Conservation (phyloP, 306 rosid genomes). For the Abrus precatorius region DNA sequence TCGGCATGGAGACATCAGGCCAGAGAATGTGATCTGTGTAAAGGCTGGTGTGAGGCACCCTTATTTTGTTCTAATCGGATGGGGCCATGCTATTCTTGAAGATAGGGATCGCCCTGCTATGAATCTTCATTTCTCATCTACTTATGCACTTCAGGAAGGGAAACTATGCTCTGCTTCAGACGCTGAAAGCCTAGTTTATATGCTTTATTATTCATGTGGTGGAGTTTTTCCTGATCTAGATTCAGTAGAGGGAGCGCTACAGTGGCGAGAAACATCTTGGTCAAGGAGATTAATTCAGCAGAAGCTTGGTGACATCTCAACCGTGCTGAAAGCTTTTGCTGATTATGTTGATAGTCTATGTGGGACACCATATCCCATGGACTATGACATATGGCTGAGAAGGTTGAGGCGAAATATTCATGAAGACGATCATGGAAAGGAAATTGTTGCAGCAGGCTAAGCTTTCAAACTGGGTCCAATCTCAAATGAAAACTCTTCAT, state of each 20-base stretch:
- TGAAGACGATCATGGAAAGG: constrained; percentile 89
- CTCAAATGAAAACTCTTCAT: constrained; percentile 43
- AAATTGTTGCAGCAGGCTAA: constrained; percentile 71
- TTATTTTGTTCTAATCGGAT: constrained; percentile 82
- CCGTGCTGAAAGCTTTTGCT: constrained; percentile 90
- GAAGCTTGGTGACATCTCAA: constrained; percentile 88
- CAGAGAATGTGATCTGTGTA: constrained; percentile 86
- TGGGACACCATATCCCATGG: constrained; percentile 96
- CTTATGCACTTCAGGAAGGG: constrained; percentile 95
- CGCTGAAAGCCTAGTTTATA: constrained; percentile 95
- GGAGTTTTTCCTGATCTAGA: constrained; percentile 85
- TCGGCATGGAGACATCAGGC: constrained; percentile 93
- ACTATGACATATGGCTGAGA: constrained; percentile 92
- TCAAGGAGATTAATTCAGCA: constrained; percentile 95
- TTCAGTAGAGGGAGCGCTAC: constrained; percentile 94
- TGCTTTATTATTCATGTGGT: constrained; percentile 88
- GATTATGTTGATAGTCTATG: constrained; percentile 98
- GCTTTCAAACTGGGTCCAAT: constrained; percentile 39
- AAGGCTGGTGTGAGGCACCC: constrained; percentile 67
- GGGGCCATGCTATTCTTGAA: constrained; percentile 98
- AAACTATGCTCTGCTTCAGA: constrained; percentile 96
- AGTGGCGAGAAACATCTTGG: constrained; percentile 97
- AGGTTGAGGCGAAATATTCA: constrained; percentile 82
- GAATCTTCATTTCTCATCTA: constrained; percentile 95
- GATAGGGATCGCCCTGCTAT: constrained; percentile 96